Percentiles rank a stretch among this genome's conserved stretches.
Conservation (phyloP, 2,329 filamentous ascomycete species). For the Ophiostoma tasmaniense region DNA sequence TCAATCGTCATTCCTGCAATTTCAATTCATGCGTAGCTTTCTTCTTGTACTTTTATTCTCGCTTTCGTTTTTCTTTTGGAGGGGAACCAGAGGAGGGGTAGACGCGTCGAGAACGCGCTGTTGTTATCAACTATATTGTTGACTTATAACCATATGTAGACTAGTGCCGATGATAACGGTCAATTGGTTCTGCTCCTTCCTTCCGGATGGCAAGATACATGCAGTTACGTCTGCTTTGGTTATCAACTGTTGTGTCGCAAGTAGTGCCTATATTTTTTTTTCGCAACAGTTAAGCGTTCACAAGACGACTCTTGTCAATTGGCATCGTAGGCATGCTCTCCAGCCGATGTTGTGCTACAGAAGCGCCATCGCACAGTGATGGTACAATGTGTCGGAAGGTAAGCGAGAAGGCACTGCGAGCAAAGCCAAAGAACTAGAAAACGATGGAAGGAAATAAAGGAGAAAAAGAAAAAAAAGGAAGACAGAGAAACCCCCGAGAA, state of each 20-base stretch:
- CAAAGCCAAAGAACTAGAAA: neutral
- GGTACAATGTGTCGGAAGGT: conserved; percentile 1
- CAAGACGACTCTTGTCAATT: neutral
- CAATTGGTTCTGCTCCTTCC: neutral
- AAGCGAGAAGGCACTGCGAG: neutral
- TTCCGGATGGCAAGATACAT: neutral
- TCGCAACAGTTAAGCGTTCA: neutral
- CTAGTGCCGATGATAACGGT: conserved; percentile 7
- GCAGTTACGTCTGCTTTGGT: neutral
- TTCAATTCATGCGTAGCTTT: neutral
- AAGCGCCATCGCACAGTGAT: neutral
- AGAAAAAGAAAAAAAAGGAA: neutral
- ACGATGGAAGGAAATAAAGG: neutral
- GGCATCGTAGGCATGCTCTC: neutral
- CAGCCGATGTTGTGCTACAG: neutral
- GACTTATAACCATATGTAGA: conserved; percentile 12
- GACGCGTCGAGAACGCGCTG: conserved; percentile 14
- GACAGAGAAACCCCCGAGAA: neutral
- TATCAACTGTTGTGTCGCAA: neutral
- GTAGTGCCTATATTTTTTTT: too few species aligned
- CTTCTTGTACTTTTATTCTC: neutral
- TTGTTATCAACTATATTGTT: conserved; percentile 13
- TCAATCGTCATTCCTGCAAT: neutral
- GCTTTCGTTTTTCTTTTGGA: neutral
- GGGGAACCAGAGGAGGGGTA: neutral